Conservation (phyloP, 2,329 filamentous ascomycete species). For the Ophiostoma himal-ulmi region DNA sequence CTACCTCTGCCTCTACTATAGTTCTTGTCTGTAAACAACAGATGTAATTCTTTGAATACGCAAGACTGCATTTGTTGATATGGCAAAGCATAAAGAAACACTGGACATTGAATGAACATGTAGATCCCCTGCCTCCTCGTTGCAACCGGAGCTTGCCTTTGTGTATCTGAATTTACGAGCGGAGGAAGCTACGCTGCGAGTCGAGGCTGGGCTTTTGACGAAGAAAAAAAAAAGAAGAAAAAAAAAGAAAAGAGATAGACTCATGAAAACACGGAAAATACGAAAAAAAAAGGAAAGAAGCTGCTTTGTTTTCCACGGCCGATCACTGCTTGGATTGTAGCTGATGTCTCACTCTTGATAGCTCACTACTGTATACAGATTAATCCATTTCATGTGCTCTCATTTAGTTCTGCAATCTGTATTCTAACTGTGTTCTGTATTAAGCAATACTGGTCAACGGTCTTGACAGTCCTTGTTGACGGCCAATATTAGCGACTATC, state of each 20-base stretch:
- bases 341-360: not conserved
- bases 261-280: not conserved
- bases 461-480: not conserved
- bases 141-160: not conserved
- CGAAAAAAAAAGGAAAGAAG: not conserved
- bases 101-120: not conserved
- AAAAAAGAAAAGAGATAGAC: not conserved
- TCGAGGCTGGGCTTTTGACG: not conserved
- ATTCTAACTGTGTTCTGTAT: not conserved
- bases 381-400: not conserved
- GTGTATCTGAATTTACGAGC: not conserved
- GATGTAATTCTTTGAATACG: not conserved
- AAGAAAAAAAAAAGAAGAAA: not conserved
- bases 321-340: slow-evolving; percentile 9
- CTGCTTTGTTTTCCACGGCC: slow-evolving; percentile 15
- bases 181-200: not conserved
- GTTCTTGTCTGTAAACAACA: not conserved
- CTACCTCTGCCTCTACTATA: not conserved
- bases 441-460: not conserved
- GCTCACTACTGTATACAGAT: not conserved
- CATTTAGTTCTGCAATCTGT: not conserved
- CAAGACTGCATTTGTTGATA: not conserved
- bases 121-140: not conserved
- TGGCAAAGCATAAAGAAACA: not conserved
- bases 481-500: not conserved